Base-by-base conservation (phyloP, 768 basidiomycete genomes). In the Suillus variegatus region DNA sequence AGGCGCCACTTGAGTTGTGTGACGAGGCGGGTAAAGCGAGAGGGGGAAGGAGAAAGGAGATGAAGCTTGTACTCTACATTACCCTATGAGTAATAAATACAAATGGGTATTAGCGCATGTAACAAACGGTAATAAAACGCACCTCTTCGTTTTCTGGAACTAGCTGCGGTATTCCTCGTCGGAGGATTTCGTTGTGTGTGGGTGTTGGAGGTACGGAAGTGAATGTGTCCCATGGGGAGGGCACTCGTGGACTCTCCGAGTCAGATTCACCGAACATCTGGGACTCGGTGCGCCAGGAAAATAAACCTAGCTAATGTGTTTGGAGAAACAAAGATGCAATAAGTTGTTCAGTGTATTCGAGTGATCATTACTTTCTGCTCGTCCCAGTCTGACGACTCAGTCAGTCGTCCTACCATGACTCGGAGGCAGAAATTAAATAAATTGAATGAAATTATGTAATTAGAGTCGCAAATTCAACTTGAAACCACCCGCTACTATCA, bases 1-100 rank as follows among this genome's bases (percentile, higher is more conserved):
- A 95, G 84, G 3, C 96, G 86, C 95, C 97, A 98, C 73, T 97
- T 95, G 77, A 97, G 87, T 78, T 98, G 96, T 0, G 96, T 98
- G 63, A 95, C 92, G 25, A 99, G 89, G 66, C 90, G 87, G 4
- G 86, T 84, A 69, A 94, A 93, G 56, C 93, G 92, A 5, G 87
- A 83, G 0, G 87, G 86, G 16, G 91, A 83, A 0, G 95, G 93
- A 58, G 88, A 82, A 47, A 95, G 85, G 25, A 97, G 88, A 75
- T 95, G 93, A 43, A 97, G 85, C 77, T 97, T 97, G 82, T 97
- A 97, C 77, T 97, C 95, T 65, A 97, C 88, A 72, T 95, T 95
- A 10, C 95, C 95, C 77, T 91, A 81, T 10, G 35, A 2, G 8
- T 4, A 22, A 12, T 68, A 47, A 28, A 36, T 55, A 25, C 32